These are phyloP conservation scores for Solanum microdontum DNA, from an alignment of 257 asterid species.

Conservation along the genomic window DNA sequence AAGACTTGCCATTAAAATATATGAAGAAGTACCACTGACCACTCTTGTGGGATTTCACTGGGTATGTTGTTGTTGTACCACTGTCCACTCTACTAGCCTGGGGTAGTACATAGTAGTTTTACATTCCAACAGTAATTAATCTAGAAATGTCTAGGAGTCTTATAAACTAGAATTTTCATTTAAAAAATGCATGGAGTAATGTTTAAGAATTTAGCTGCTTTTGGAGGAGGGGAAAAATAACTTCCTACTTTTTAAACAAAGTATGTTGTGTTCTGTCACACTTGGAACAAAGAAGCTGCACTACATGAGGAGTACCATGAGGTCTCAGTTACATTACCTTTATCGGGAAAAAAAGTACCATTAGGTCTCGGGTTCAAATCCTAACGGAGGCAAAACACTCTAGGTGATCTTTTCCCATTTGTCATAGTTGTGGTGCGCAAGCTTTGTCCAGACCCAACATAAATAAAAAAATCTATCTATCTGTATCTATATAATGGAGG, in stretches of 20 bases:
- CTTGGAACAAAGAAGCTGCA: neutral
- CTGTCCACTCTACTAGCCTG: neutral
- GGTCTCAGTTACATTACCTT: neutral
- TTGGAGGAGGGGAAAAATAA: neutral
- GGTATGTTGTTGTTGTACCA: neutral
- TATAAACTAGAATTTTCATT: neutral
- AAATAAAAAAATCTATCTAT: neutral
- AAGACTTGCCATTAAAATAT: neutral
- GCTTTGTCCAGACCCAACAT: neutral
- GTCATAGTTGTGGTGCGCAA: neutral
- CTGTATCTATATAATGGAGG: neutral
- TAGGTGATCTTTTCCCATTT: neutral
- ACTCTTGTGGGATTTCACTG: neutral
- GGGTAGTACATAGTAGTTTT: neutral
- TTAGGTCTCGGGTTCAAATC: neutral
- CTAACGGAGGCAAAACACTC: neutral
- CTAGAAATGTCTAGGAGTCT: neutral
- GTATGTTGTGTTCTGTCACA: neutral
- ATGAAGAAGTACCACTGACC: neutral
- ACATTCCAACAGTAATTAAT: neutral
- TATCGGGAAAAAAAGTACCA: neutral
- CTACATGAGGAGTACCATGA: neutral
- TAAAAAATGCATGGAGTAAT: neutral
- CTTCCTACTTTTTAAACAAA: neutral
- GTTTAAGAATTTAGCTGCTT: neutral